Conservation (phyloP, 345 rosid genomes). For the Hypericum androsaemum region DNA sequence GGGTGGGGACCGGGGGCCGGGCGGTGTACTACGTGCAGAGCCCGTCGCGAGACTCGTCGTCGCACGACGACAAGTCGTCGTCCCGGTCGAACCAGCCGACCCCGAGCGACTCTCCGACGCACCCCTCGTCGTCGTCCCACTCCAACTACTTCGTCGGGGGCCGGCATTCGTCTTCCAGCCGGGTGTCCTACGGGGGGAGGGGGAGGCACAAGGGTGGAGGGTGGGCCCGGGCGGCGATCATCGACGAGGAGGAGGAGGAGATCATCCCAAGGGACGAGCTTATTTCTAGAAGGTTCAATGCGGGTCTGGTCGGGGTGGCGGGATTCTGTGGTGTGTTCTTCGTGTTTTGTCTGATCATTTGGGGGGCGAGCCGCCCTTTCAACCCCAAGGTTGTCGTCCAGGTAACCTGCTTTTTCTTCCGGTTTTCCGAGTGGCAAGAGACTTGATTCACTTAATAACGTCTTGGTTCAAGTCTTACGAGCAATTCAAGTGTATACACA, state of each 20-base stretch:
- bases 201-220: conserved; percentile 5
- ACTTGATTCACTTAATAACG: too few relatives aligned
- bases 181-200: conserved; percentile 12
- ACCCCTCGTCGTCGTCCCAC: conserved; percentile 12
- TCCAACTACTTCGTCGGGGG: conserved; percentile 6
- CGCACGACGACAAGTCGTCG: conserved; percentile 16
- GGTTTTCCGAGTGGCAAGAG: too few relatives aligned
- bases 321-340: conserved; percentile 3
- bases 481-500: background rate
- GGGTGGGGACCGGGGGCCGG: background rate
- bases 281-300: background rate
- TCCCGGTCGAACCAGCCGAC: conserved; percentile 1
- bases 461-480: too few relatives aligned
- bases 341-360: conserved; percentile 10
- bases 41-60: conserved; percentile 15
- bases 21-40: conserved; percentile 16
- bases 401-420: background rate
- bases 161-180: conserved; percentile 11
- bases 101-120: conserved; percentile 9
- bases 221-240: conserved; percentile 8
- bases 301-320: conserved; percentile 3
- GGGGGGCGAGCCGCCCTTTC: conserved; percentile 19
- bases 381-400: conserved; percentile 11
- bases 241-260: conserved; percentile 13
- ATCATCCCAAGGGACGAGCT: background rate